These are phyloP conservation scores for Mycena citricolor DNA, from an alignment of 1,284 basidiomycete genomes.

Conservation along the genomic window DNA sequence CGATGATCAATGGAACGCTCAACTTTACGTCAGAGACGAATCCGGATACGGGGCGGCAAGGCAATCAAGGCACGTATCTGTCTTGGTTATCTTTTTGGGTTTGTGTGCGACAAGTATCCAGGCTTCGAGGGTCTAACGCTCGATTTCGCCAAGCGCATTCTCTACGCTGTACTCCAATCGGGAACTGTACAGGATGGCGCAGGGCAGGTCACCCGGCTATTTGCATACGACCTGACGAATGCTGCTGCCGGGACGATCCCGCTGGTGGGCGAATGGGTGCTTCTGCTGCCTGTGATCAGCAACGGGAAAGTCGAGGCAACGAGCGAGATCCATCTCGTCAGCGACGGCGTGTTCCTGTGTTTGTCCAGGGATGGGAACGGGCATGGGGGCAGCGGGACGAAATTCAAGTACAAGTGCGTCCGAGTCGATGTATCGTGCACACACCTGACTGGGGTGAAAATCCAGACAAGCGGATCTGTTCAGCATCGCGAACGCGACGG, in stretches of 20 bases:
- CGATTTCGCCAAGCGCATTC: conserved; percentile 44
- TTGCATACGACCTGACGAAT: conserved; percentile 53
- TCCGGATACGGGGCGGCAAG: conserved; percentile 47
- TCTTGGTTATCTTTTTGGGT: neutral
- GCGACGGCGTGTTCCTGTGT: conserved; percentile 52
- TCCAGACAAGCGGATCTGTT: conserved; percentile 55
- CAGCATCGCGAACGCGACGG: conserved; percentile 57
- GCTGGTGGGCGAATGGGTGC: conserved; percentile 56
- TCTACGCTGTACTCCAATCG: conserved; percentile 65
- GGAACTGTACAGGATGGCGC: conserved; percentile 67
- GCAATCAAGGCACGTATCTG: conserved; percentile 35
- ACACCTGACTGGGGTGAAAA: neutral
- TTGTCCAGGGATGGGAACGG: conserved; percentile 65
- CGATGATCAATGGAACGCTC: conserved; percentile 41
- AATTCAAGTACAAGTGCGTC: conserved; percentile 58
- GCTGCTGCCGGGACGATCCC: conserved; percentile 31
- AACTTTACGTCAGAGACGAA: conserved; percentile 55
- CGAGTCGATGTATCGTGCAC: neutral
- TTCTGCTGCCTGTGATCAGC: conserved; percentile 54
- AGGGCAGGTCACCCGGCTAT: conserved; percentile 52
- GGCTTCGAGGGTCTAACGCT: conserved; percentile 68
- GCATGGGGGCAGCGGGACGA: conserved; percentile 49
- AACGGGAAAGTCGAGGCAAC: conserved; percentile 53
- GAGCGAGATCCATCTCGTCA: conserved; percentile 61
- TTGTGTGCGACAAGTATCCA: conserved; percentile 20